Percentiles rank a stretch among this genome's conserved stretches.
These are phyloP conservation scores for Penicillium angulare DNA, from an alignment of 495 filamentous ascomycete genomes.

Conservation along the genomic window DNA sequence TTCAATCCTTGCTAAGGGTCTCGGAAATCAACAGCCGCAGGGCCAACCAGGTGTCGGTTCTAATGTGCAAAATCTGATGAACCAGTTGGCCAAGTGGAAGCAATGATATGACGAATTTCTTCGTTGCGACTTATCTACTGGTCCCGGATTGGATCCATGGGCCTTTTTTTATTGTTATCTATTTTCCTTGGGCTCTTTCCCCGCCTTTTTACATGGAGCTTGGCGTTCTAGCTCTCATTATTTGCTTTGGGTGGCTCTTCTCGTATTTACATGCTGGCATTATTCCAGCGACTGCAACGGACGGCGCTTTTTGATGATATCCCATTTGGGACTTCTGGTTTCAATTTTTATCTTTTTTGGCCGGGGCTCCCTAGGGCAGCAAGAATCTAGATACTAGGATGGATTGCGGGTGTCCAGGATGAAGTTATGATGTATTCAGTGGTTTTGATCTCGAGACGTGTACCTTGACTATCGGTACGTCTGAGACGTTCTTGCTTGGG, in stretches of 20 bases:
- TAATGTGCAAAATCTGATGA: slow-evolving; percentile 61
- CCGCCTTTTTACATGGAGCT: slow-evolving; percentile 12
- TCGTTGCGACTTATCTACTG: slow-evolving; percentile 11
- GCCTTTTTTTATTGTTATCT: slow-evolving; percentile 8
- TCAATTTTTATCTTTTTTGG: background rate
- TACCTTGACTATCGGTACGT: too few species aligned
- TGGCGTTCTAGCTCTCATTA: slow-evolving; percentile 18
- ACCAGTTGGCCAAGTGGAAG: slow-evolving; percentile 60
- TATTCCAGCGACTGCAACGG: slow-evolving; percentile 17
- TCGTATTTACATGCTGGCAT: slow-evolving; percentile 13
- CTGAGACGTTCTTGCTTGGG: background rate
- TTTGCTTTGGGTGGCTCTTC: background rate
- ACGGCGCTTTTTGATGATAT: slow-evolving; percentile 24
- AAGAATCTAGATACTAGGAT: slow-evolving; percentile 23
- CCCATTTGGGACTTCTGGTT: background rate
- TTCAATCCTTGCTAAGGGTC: slow-evolving; percentile 44
- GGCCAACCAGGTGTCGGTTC: slow-evolving; percentile 34
- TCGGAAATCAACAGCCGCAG: slow-evolving; percentile 41
- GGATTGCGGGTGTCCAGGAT: slow-evolving; percentile 12
- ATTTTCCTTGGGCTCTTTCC: slow-evolving; percentile 6
- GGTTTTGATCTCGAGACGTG: background rate
- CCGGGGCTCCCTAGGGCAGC: background rate
- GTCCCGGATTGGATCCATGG: slow-evolving; percentile 1
- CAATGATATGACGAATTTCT: slow-evolving; percentile 46
- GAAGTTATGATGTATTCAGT: slow-evolving; percentile 16